phyloP scores from a whole-genome alignment of 2,329 filamentous ascomycete species.

The Fusarium pseudograminearum region DNA sequence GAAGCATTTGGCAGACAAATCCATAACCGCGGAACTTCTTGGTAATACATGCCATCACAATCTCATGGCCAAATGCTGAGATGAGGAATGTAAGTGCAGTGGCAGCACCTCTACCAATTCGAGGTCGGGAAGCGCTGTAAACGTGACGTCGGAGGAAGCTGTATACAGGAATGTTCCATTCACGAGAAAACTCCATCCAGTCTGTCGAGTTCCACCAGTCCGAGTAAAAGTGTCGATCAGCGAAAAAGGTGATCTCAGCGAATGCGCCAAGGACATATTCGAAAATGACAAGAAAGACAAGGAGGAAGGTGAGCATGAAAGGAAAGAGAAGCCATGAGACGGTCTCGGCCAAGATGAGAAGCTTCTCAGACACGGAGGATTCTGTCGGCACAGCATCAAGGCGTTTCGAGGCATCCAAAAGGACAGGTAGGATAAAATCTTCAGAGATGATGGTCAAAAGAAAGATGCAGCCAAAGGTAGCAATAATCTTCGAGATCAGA shows the following conservation, averaged over 20 bases:
- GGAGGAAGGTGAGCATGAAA: constrained; percentile 94
- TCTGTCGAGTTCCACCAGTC: constrained; percentile 84
- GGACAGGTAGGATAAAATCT: constrained; percentile 93
- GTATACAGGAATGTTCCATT: constrained; percentile 99
- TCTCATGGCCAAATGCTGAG: constrained; percentile 88
- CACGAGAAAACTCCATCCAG: constrained; percentile 94
- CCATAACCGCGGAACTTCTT: constrained; percentile 97
- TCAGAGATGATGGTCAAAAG: constrained; percentile 90
- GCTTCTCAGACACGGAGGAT: constrained; percentile 69
- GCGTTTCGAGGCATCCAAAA: constrained; percentile 74
- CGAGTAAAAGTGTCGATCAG: constrained; percentile 91
- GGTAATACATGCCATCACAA: constrained; percentile 98
- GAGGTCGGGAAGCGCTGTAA: constrained; percentile 83
- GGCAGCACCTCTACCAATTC: constrained; percentile 80
- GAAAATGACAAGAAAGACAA: constrained; percentile 98
- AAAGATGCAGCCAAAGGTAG: constrained; percentile 96
- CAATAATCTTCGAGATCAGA: constrained; percentile 85
- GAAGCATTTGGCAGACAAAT: constrained; percentile 94
- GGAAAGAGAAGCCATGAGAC: constrained; percentile 94
- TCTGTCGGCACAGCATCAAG: constrained; percentile 58
- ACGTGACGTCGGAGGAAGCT: constrained; percentile 95
- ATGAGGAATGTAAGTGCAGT: constrained; percentile 94
- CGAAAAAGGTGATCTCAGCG: constrained; percentile 93
- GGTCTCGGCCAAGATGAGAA: constrained; percentile 86
- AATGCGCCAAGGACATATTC: constrained; percentile 96